A percentile compares a stretch with the other conserved stretches of the same genome.
phyloP scores from a whole-genome alignment of 169 alveolate genomes.

The Cryptosporidium xiaoi region DNA sequence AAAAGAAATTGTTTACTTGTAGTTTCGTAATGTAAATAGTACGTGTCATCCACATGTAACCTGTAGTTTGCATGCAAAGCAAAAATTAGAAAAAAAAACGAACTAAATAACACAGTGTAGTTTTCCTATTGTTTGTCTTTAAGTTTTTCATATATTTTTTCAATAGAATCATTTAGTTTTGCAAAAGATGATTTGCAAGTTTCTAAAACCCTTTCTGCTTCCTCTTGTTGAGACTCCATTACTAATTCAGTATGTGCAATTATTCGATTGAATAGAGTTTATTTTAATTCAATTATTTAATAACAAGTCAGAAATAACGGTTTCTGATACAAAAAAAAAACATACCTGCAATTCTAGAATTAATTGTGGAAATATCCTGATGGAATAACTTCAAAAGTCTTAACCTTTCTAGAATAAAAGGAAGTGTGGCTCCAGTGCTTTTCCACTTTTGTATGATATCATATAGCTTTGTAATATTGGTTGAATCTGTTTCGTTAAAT shows the following conservation, averaged over 20 bases:
- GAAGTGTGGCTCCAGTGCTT: constrained; percentile 53
- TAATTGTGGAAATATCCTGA: constrained; percentile 58
- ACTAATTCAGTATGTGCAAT: not conserved
- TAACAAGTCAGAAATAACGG: not conserved
- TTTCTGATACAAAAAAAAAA: not conserved
- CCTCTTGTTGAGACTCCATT: constrained; percentile 71
- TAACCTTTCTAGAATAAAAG: constrained; percentile 58
- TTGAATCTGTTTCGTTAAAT: constrained; percentile 63
- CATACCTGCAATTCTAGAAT: constrained; percentile 63
- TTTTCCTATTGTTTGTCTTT: not conserved
- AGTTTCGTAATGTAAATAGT: too few species aligned
- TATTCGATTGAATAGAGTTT: not conserved
- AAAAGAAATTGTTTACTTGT: not conserved
- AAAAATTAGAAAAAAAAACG: not conserved
- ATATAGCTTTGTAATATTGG: constrained; percentile 42
- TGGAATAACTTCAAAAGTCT: constrained; percentile 41
- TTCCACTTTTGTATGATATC: constrained; percentile 70
- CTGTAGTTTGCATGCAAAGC: constrained; percentile 2
- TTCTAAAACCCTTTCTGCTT: constrained; percentile 39
- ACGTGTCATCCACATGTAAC: constrained; percentile 67
- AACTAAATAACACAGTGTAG: not conserved
- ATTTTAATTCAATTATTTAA: too few species aligned
- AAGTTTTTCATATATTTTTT: constrained; percentile 34
- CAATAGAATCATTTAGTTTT: constrained; percentile 36
- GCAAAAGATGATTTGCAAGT: constrained; percentile 47